Evolutionary conservation across 2,329 filamentous ascomycete genomes (phyloP).

Genomic region (Stagonosporopsis chrysanthemi): DNA sequence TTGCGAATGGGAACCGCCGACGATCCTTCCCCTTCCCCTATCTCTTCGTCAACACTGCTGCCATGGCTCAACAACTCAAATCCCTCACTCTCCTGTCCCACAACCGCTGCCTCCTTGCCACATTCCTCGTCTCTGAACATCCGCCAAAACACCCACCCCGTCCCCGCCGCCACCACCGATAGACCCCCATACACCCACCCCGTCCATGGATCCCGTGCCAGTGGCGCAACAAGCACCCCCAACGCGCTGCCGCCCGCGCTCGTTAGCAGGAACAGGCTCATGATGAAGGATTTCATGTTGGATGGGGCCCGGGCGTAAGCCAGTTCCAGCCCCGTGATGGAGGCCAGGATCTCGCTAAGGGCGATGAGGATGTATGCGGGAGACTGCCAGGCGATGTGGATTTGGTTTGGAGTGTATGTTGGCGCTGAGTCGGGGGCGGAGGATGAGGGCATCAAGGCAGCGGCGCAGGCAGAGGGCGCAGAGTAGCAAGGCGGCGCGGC

Average conservation of each 20-base stretch:
- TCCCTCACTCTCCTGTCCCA: background rate
- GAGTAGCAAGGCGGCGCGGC: slow-evolving; percentile 60
- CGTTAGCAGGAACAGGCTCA: slow-evolving; percentile 67
- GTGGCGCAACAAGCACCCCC: slow-evolving; percentile 67
- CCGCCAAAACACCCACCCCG: slow-evolving; percentile 63
- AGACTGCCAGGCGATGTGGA: slow-evolving; percentile 56
- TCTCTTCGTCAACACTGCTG: no score
- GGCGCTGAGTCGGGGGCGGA: slow-evolving; percentile 31
- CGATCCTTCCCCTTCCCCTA: no score
- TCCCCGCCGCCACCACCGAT: slow-evolving; percentile 57
- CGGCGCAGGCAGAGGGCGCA: background rate
- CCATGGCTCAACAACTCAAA: no score
- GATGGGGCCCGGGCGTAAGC: slow-evolving; percentile 57
- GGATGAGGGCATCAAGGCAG: background rate
- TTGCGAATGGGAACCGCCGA: no score
- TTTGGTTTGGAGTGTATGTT: slow-evolving; percentile 49
- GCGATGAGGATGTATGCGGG: slow-evolving; percentile 57
- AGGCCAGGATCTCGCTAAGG: slow-evolving; percentile 56
- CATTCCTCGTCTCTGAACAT: slow-evolving; percentile 49
- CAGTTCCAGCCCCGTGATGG: slow-evolving; percentile 57
- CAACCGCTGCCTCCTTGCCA: background rate
- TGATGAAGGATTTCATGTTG: slow-evolving; percentile 59
- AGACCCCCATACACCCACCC: slow-evolving; percentile 70
- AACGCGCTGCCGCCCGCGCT: slow-evolving; percentile 66
- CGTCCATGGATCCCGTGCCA: slow-evolving; percentile 69